Percentiles rank a stretch among this genome's conserved stretches.
These are phyloP conservation scores for Trifolium subterraneum DNA, from an alignment of 306 rosid species.

Conservation along the genomic window DNA sequence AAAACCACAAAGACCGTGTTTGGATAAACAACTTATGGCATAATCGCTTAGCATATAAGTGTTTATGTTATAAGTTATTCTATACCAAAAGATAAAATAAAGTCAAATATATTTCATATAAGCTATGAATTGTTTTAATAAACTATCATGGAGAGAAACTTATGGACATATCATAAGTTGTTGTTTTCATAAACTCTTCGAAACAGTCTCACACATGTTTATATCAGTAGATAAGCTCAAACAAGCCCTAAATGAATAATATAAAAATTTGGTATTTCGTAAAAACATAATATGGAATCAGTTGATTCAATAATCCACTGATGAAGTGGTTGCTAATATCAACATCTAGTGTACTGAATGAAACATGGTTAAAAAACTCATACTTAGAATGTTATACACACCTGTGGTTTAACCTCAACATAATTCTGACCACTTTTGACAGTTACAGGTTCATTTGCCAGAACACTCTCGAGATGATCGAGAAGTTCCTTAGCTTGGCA, in stretches of 20 bases:
- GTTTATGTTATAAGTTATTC: neutral
- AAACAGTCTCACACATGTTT: neutral
- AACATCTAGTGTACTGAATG: conserved; percentile 17
- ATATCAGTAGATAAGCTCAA: neutral
- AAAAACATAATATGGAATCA: neutral
- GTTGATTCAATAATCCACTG: neutral
- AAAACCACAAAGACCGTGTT: neutral
- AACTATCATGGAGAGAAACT: neutral
- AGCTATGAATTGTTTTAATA: neutral
- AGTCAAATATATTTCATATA: neutral
- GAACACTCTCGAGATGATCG: conserved; percentile 93
- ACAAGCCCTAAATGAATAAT: neutral
- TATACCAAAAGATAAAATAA: neutral
- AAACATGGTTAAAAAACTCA: neutral
- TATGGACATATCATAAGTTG: neutral
- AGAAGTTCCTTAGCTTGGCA: conserved; percentile 95
- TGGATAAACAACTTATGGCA: neutral
- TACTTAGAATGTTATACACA: conserved; percentile 40
- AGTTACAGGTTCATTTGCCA: conserved; percentile 86
- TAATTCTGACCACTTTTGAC: conserved; percentile 82
- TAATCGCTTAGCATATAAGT: neutral
- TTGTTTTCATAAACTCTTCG: neutral
- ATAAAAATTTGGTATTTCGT: neutral
- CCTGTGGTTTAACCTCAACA: conserved; percentile 99
- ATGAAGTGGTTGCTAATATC: neutral